A percentile compares a stretch with the other conserved stretches of the same genome.
phyloP scores from a whole-genome alignment of 2,329 filamentous ascomycete species.

The Aspergillus pseudoglaucus region DNA sequence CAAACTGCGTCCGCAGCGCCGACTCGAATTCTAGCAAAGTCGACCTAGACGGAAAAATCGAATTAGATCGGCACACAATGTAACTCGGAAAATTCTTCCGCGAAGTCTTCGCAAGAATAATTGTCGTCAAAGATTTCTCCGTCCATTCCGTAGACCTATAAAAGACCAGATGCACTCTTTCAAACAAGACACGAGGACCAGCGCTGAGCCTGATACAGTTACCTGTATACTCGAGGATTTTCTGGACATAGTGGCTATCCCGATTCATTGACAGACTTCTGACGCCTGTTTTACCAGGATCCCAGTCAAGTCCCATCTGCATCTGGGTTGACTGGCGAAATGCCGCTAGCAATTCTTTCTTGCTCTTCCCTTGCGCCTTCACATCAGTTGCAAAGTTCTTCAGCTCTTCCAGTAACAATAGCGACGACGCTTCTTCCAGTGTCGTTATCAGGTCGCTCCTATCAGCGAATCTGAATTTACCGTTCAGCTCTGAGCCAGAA shows the following conservation, averaged over 20 bases:
- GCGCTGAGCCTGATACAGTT: slow-evolving; percentile 76
- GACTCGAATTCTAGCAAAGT: slow-evolving; percentile 83
- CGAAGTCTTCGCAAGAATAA: slow-evolving; percentile 87
- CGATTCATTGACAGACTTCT: slow-evolving; percentile 51
- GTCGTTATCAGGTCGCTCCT: slow-evolving; percentile 67
- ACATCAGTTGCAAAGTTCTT: slow-evolving; percentile 78
- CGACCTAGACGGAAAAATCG: slow-evolving; percentile 73
- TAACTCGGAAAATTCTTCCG: slow-evolving; percentile 82
- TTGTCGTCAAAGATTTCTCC: slow-evolving; percentile 89
- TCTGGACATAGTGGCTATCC: slow-evolving; percentile 67
- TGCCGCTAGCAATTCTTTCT: slow-evolving; percentile 69
- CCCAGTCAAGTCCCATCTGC: slow-evolving; percentile 68
- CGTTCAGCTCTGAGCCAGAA: slow-evolving; percentile 43
- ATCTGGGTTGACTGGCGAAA: slow-evolving; percentile 66
- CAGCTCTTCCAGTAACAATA: slow-evolving; percentile 81
- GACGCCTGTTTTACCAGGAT: slow-evolving; percentile 38
- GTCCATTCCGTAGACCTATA: slow-evolving; percentile 96
- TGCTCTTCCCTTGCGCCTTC: slow-evolving; percentile 82
- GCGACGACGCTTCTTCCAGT: slow-evolving; percentile 73
- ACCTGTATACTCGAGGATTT: slow-evolving; percentile 70
- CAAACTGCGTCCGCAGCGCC: slow-evolving; percentile 71
- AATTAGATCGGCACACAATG: slow-evolving; percentile 79
- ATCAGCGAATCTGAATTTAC: slow-evolving; percentile 72
- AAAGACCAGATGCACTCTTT: slow-evolving; percentile 90
- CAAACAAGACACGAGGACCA: slow-evolving; percentile 71